Percentiles rank a stretch among this genome's conserved stretches.
phyloP scores from a whole-genome alignment of 352 stramenopile species.

The Phytophthora sp. region DNA sequence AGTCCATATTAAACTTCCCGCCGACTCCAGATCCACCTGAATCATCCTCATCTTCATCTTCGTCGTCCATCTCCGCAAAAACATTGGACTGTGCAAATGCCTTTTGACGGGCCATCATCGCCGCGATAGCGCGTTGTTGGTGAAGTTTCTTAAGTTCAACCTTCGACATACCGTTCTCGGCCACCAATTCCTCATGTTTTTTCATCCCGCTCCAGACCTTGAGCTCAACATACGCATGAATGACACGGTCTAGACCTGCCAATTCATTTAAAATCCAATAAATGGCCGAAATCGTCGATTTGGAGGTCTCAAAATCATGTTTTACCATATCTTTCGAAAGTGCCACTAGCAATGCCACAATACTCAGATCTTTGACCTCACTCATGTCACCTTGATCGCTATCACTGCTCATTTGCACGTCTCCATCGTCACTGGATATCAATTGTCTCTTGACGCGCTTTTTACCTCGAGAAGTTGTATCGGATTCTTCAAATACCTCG shows the following conservation, averaged over 20 bases:
- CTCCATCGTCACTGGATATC: conserved; percentile 51
- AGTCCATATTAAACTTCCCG: conserved; percentile 28
- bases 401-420: conserved; percentile 79
- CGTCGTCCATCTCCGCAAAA: conserved; percentile 76
- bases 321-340: conserved; percentile 78
- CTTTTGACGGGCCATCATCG: conserved; percentile 83
- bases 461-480: conserved; percentile 54
- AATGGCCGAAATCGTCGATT: conserved; percentile 78
- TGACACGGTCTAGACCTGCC: conserved; percentile 51
- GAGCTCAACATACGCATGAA: conserved; percentile 61
- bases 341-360: conserved; percentile 60
- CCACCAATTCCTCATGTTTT: conserved; percentile 55
- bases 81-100: conserved; percentile 75
- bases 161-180: conserved; percentile 72
- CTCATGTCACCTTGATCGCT: conserved; percentile 60
- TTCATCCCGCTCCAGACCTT: conserved; percentile 73
- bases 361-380: conserved; percentile 70
- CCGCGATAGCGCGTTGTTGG: conserved; percentile 83
- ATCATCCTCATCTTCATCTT: conserved; percentile 61
- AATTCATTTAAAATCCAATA: conserved; percentile 85
- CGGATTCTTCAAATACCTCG: conserved; percentile 67
- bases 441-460: conserved; percentile 74
- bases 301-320: conserved; percentile 78
- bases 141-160: conserved; percentile 77
- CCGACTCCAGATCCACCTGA: conserved; percentile 24